Conservation (phyloP, 345 rosid genomes). For the Balakata baccata region DNA sequence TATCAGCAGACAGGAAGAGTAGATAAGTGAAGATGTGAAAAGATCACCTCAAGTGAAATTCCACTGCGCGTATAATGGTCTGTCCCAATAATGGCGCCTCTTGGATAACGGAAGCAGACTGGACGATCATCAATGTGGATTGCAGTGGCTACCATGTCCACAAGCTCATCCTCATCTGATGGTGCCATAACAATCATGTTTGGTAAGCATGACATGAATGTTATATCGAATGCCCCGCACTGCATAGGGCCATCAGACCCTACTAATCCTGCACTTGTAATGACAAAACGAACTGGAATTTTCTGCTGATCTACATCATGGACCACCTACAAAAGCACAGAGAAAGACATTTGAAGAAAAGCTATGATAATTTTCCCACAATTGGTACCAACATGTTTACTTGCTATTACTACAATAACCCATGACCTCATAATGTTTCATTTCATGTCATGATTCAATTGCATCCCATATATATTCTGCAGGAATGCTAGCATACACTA, state of each 20-base stretch:
- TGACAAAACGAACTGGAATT: constrained; percentile 82
- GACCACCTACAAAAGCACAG: constrained; percentile 50
- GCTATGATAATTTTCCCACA: constrained; percentile 5
- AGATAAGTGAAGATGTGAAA: constrained; percentile 2
- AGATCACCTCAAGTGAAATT: constrained; percentile 67
- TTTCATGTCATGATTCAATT: not conserved
- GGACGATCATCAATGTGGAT: constrained; percentile 65
- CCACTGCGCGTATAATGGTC: constrained; percentile 48
- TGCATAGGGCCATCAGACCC: constrained; percentile 85
- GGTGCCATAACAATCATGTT: constrained; percentile 99
- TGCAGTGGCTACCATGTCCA: constrained; percentile 89
- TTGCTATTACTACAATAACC: not conserved
- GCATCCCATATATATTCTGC: not conserved
- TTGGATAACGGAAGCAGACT: constrained; percentile 83
- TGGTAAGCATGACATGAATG: constrained; percentile 94
- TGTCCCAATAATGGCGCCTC: constrained; percentile 58
- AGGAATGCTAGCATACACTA: not conserved
- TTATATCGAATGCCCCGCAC: constrained; percentile 85
- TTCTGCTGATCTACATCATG: constrained; percentile 89
- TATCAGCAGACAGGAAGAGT: constrained; percentile 5
- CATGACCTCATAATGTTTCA: not conserved
- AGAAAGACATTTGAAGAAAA: not conserved
- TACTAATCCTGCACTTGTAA: constrained; percentile 85
- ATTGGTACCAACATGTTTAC: not conserved
- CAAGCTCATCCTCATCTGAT: constrained; percentile 78